Base-by-base conservation (phyloP, 768 basidiomycete species). In the Coprinopsis cinerea region DNA sequence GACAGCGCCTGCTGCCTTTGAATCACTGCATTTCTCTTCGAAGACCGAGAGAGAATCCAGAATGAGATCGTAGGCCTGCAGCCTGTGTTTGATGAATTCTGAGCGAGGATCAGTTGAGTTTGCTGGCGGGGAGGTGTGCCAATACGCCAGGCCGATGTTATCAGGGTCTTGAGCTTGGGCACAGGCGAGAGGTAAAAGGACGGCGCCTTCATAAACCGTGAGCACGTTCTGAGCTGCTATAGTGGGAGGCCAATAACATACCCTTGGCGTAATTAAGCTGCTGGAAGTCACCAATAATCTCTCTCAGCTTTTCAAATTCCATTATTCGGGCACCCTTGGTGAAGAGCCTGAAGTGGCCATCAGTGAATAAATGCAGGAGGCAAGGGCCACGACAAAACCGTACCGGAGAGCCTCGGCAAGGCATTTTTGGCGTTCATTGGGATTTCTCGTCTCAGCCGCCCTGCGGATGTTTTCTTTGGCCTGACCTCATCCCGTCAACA, bases 391-490 rank as follows among this genome's bases (percentile, higher is more conserved):
- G 42, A 26, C n/a, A 44, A 22, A 36, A 36, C 39, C 71, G 59
- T 61, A 92, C 93, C 90, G 77, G 40, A 98, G 67, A 0, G 95
- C 92, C 67, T 98, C 94, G 25, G 79, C 79, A 39, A 98, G 74
- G 74, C 79, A 83, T 47, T 85, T 84, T 49, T 85, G 82, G 47
- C 83, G 77, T 61, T 97, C 93, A 0, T 71, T 67, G 2, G 79
- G 75, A 63, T 83, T 86, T 48, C 78, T 73, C 17, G 88, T 83
- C 60, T 92, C 90, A 22, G 87, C 82, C 25, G 96, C 92, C 61
- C 88, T 89, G 9, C 92, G 85, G 28, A 96, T 76, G 57, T 88
- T 92, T 69, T 99, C 96, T 62, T 90, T 86, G 1, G 95, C 95
- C 91, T 94, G 55, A 17, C 32, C 14, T 20, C 42, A 17, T 17